A percentile compares a stretch with the other conserved stretches of the same genome.
Evolutionary conservation across 352 stramenopile species (phyloP).

Genomic region (Phytophthora palmivora): DNA sequence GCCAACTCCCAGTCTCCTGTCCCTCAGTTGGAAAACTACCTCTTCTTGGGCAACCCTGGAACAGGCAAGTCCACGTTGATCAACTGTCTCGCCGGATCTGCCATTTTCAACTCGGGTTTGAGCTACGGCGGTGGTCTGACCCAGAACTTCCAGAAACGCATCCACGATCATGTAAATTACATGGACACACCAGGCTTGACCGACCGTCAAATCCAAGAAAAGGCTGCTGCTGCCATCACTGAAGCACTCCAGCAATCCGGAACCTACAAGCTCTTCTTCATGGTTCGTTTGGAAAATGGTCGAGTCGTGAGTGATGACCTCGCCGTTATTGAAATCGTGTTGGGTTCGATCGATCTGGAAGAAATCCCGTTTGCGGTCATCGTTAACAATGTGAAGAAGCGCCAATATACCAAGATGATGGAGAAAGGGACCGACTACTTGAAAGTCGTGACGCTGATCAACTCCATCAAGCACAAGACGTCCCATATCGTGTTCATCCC

Average conservation of each 20-base stretch:
- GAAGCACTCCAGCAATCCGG: conserved; percentile 22
- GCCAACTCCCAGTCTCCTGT: neutral
- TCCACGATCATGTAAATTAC: conserved; percentile 3
- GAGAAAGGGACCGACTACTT: conserved; percentile 11
- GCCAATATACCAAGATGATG: conserved; percentile 20
- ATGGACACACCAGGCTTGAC: conserved; percentile 36
- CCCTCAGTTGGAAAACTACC: conserved; percentile 1
- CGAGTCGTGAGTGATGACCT: conserved; percentile 32
- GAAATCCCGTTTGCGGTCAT: conserved; percentile 20
- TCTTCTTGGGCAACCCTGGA: conserved; percentile 12
- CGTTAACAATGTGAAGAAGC: conserved; percentile 29
- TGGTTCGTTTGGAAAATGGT: conserved; percentile 27
- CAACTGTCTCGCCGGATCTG: conserved; percentile 4
- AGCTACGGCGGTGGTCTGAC: neutral
- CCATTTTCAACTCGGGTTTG: conserved; percentile 4
- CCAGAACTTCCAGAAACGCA: neutral
- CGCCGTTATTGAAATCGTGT: conserved; percentile 22
- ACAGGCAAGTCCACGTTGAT: conserved; percentile 7
- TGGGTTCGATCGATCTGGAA: conserved; percentile 21
- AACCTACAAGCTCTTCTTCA: conserved; percentile 35
- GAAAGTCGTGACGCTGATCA: conserved; percentile 15
- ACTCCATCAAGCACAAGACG: conserved; percentile 13
- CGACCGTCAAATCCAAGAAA: conserved; percentile 7
- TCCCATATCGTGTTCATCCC: conserved; percentile 22
- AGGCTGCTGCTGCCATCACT: conserved; percentile 20